Evolutionary conservation across 768 basidiomycete genomes (phyloP).

Genomic region (Mycena latifolia): DNA sequence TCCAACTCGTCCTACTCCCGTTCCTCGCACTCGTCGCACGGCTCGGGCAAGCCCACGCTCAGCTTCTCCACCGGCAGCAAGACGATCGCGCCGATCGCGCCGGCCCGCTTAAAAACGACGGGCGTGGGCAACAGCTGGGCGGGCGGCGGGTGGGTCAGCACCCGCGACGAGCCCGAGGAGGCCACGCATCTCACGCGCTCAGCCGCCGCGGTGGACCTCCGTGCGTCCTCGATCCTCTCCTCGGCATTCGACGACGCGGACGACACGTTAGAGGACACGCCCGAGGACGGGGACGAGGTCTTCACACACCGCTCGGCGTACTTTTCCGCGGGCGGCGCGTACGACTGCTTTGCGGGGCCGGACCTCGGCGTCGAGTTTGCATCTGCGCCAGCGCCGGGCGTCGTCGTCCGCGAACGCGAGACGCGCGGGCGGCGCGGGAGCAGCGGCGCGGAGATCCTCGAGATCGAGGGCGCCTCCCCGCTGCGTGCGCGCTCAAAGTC

Average conservation of each 20-base stretch:
- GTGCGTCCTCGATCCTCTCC: slow-evolving; percentile 1
- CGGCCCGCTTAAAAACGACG: slow-evolving; percentile 88
- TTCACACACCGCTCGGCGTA: slow-evolving; percentile 35
- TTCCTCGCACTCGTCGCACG: slow-evolving; percentile 22
- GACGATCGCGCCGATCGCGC: slow-evolving; percentile 64
- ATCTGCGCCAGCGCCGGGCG: slow-evolving; percentile 38
- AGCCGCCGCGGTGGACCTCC: slow-evolving; percentile 23
- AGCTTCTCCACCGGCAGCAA: slow-evolving; percentile 23
- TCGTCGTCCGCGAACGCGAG: slow-evolving; percentile 11
- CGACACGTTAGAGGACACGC: slow-evolving; percentile 35
- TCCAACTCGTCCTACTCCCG: slow-evolving; percentile 25
- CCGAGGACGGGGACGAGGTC: slow-evolving; percentile 37
- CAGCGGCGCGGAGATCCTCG: slow-evolving; percentile 40
- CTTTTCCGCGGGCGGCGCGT: slow-evolving; percentile 49
- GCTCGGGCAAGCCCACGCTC: neutral
- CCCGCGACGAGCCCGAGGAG: slow-evolving; percentile 49
- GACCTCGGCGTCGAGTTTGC: slow-evolving; percentile 68
- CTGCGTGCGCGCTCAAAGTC: slow-evolving; percentile 51
- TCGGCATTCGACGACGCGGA: slow-evolving; percentile 37
- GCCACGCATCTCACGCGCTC: slow-evolving; percentile 17
- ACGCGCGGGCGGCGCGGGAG: slow-evolving; percentile 37
- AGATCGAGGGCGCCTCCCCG: slow-evolving; percentile 38
- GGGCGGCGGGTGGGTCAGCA: slow-evolving; percentile 56
- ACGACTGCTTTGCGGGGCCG: slow-evolving; percentile 72
- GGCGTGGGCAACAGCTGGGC: slow-evolving; percentile 59